Evolutionary conservation across 495 filamentous ascomycete genomes (phyloP).

Genomic region (Xylaria intraflava): DNA sequence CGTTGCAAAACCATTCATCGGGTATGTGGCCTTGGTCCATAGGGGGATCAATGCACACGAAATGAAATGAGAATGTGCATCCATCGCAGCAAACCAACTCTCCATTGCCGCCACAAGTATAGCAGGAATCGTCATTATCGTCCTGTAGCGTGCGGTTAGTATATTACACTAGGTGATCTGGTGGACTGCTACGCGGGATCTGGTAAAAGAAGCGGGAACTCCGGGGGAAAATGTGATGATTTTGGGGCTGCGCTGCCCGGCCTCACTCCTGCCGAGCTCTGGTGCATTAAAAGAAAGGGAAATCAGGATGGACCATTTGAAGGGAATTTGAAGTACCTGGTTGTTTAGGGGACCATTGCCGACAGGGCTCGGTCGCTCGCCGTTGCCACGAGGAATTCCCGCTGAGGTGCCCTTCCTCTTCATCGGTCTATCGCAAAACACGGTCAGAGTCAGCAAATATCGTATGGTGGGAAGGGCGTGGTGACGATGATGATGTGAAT

Average conservation of each 20-base stretch:
- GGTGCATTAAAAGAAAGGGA: background rate
- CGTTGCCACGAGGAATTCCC: constrained; percentile 46
- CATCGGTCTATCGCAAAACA: constrained; percentile 38
- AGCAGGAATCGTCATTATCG: constrained; percentile 85
- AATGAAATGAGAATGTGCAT: constrained; percentile 81
- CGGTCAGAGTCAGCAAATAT: constrained; percentile 13
- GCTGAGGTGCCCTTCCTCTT: constrained; percentile 49
- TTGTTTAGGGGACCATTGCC: constrained; percentile 34
- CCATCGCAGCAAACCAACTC: constrained; percentile 87
- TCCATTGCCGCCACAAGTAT: constrained; percentile 73
- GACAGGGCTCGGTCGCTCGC: constrained; percentile 44
- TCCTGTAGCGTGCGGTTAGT: constrained; percentile 39
- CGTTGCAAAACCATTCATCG: constrained; percentile 78
- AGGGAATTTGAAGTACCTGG: constrained; percentile 33
- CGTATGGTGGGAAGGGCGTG: background rate
- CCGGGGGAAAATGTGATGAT: constrained; percentile 12
- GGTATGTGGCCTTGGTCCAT: constrained; percentile 57
- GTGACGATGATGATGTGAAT: background rate
- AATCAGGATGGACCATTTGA: background rate
- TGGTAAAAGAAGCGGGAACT: constrained; percentile 23
- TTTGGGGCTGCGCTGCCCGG: constrained; percentile 19
- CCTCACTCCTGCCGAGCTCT: background rate
- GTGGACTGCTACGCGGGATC: constrained; percentile 11
- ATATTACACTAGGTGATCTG: constrained; percentile 5
- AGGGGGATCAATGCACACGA: constrained; percentile 75